Evolutionary conservation across 1,284 basidiomycete genomes (phyloP).

Genomic region (Ceratobasidium papillatum): DNA sequence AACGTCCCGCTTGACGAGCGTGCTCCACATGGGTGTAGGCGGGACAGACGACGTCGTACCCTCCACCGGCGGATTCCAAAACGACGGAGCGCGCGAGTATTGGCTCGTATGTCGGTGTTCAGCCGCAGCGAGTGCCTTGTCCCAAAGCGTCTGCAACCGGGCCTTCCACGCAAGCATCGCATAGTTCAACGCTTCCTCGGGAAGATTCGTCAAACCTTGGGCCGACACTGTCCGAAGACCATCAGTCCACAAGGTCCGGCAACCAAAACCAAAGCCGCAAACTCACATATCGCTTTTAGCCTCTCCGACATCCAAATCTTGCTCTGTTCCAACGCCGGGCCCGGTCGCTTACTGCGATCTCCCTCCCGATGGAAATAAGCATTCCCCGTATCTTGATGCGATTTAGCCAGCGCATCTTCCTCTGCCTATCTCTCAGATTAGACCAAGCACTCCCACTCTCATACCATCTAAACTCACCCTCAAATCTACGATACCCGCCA

Average conservation of each 20-base stretch:
- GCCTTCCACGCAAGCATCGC: conserved; percentile 79
- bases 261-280: neutral
- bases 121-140: conserved; percentile 73
- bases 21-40: conserved; percentile 76
- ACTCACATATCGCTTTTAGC: conserved; percentile 50
- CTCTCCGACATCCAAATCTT: conserved; percentile 57
- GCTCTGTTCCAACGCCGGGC: conserved; percentile 49
- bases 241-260: neutral
- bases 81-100: conserved; percentile 70
- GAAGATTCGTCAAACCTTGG: conserved; percentile 52
- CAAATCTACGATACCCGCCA: conserved; percentile 83
- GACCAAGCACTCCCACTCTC: conserved; percentile 13
- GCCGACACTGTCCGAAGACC: conserved; percentile 37
- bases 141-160: conserved; percentile 75
- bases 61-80: conserved; percentile 59
- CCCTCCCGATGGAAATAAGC: conserved; percentile 61
- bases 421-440: conserved; percentile 64
- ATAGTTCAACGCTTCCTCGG: conserved; percentile 78
- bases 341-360: conserved; percentile 66
- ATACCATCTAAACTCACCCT: conserved; percentile 58
- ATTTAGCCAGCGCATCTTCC: conserved; percentile 66
- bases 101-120: conserved; percentile 74
- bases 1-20: conserved; percentile 74
- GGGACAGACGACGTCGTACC: conserved; percentile 22
- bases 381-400: conserved; percentile 29